Evolutionary conservation across 2,329 filamentous ascomycete genomes (phyloP).

Genomic region (Arthroderma sp.): DNA sequence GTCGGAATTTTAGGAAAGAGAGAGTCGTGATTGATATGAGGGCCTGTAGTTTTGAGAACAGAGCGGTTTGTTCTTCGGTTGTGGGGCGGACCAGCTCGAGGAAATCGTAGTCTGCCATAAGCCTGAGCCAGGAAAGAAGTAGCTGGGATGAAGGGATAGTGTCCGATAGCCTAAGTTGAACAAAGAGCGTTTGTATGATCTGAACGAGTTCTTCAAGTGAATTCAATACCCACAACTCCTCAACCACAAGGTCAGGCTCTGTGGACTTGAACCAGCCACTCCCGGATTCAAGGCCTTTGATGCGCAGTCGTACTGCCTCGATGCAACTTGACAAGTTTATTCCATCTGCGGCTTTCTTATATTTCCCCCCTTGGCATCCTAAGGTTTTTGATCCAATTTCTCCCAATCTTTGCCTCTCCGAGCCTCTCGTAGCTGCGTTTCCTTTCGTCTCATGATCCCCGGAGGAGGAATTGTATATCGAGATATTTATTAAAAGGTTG

Average conservation of each 20-base stretch:
- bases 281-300: conserved; percentile 21
- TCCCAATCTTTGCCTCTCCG: too few species aligned
- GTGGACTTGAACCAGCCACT: conserved; percentile 35
- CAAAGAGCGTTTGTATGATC: conserved; percentile 58
- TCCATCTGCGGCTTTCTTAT: neutral
- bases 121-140: conserved; percentile 59
- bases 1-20: conserved; percentile 55
- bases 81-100: conserved; percentile 47
- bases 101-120: conserved; percentile 57
- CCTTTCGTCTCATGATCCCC: conserved; percentile 6
- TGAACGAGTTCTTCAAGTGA: conserved; percentile 60
- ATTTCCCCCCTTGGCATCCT: neutral
- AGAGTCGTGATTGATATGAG: conserved; percentile 59
- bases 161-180: conserved; percentile 49
- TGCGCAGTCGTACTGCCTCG: conserved; percentile 20
- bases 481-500: conserved; percentile 34
- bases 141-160: conserved; percentile 45
- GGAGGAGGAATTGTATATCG: conserved; percentile 16
- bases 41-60: conserved; percentile 49
- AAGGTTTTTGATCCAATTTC: too few species aligned
- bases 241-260: conserved; percentile 38
- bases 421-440: too few species aligned
- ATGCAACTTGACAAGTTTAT: conserved; percentile 23
- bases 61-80: conserved; percentile 25
- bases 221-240: conserved; percentile 49